Base-by-base conservation (phyloP, 176 grass and related monocot species). In the Alopecurus myosuroides region DNA sequence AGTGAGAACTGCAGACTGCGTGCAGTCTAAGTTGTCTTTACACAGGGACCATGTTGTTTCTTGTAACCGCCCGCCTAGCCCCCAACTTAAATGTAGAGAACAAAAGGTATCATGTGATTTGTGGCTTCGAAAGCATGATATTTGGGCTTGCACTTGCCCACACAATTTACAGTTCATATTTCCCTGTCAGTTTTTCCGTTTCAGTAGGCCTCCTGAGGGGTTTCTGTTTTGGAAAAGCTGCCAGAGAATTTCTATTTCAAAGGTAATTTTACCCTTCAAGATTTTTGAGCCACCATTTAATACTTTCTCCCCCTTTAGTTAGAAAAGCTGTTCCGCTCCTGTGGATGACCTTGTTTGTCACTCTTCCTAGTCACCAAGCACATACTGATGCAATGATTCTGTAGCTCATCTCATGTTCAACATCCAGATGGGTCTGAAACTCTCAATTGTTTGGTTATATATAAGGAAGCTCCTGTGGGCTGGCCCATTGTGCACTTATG, bases 171-270 rank as follows among this genome's bases (percentile, higher is more conserved):
- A 79, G 26, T 33, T 64, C 4, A 31, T 63, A 79, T 79, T 57
- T 30, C 39, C 10, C 26, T 62, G 10, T 17, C 77, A 79, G 9
- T 45, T 79, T 61, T 62, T 44, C 55, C 15, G 1, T 42, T 79
- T 44, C 77, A 62, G 37, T 42, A 62, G 26, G 55, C 36, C 56
- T 79, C 37, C 36, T 31, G 23, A 30, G 55, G 77, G 9, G 23
- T 61, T 78, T 78, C 23, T 61, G 36, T 62, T 78, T 62, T 78
- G 55, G 55, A 62, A 61, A 78, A 42, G 9, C 23, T 78, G 36
- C 55, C 35, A 78, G 53, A 41, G 23, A 78, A 41, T 41, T 42
- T 78, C 23, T 62, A 51, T 61, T 78, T 20, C 25, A 20, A 13
- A 44, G 14, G 36, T 35, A 76, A n/a, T 60, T 18, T 19, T 11